Percentiles rank a stretch among this genome's conserved stretches.
phyloP scores from a whole-genome alignment of 1,284 basidiomycete genomes.

The Phellopilus nigrolimitatus region DNA sequence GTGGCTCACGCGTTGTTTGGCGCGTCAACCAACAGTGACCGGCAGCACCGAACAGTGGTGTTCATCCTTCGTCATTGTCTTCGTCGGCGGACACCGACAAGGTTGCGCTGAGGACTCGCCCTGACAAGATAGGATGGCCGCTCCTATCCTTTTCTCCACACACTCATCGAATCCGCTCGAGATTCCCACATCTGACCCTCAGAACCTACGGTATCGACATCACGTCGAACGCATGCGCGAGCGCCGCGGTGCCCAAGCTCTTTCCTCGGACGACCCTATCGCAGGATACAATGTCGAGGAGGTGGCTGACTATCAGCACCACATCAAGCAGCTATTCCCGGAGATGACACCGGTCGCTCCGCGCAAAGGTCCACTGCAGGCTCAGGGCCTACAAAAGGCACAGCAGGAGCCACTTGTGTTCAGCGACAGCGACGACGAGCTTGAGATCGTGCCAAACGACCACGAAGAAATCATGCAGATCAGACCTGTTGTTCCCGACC shows the following conservation, averaged over 20 bases:
- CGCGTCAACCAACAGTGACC: neutral
- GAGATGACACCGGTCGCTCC: slow-evolving; percentile 2
- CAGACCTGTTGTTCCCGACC: neutral
- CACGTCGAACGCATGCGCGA: slow-evolving; percentile 33
- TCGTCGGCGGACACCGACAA: neutral
- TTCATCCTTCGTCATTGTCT: too few species aligned
- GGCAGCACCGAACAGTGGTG: too few species aligned
- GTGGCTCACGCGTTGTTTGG: too few species aligned
- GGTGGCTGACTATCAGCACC: slow-evolving; percentile 47
- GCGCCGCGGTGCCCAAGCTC: slow-evolving; percentile 21
- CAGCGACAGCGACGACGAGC: slow-evolving; percentile 49
- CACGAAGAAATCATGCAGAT: slow-evolving; percentile 6
- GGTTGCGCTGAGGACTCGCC: neutral
- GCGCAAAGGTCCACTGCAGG: slow-evolving; percentile 22
- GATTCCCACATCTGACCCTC: slow-evolving; percentile 56
- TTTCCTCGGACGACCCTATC: slow-evolving; percentile 51
- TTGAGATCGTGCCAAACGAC: slow-evolving; percentile 28
- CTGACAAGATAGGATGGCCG: slow-evolving; percentile 25
- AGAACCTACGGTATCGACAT: slow-evolving; percentile 44
- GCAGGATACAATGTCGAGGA: slow-evolving; percentile 35
- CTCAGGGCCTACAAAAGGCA: slow-evolving; percentile 31
- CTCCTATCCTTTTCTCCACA: slow-evolving; percentile 50
- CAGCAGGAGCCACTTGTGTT: slow-evolving; percentile 32
- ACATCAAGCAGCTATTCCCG: slow-evolving; percentile 32
- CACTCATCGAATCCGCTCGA: slow-evolving; percentile 78